Conservation (phyloP, 176 grass and related monocot genomes). For the Cenchrus fungigraminus region DNA sequence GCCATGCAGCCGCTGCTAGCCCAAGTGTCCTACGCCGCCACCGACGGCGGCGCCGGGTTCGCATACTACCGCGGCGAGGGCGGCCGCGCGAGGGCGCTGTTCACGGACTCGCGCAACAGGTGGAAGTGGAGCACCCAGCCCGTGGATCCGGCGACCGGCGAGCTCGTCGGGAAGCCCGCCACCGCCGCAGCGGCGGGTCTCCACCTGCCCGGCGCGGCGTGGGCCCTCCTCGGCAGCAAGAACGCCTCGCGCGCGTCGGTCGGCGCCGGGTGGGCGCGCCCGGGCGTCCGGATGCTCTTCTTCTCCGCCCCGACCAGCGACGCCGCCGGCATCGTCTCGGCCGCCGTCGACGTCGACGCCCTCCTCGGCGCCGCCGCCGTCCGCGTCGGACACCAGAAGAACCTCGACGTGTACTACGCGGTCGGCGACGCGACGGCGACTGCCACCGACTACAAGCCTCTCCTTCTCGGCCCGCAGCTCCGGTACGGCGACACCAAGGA, state of each 20-base stretch:
- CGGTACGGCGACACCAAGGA: neutral
- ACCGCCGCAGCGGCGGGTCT: neutral
- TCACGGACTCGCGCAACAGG: neutral
- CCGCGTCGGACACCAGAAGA: neutral
- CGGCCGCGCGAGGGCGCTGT: neutral
- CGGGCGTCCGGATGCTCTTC: conserved; percentile 23
- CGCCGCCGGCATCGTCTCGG: conserved; percentile 26
- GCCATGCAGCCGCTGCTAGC: conserved; percentile 39
- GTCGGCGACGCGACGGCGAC: neutral
- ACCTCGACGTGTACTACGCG: conserved; percentile 39
- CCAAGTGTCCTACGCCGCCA: conserved; percentile 46
- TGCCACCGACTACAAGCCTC: neutral
- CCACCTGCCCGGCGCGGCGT: conserved; percentile 14
- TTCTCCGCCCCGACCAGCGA: conserved; percentile 29
- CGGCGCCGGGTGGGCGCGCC: conserved; percentile 17
- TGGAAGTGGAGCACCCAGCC: conserved; percentile 45
- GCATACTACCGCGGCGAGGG: conserved; percentile 42
- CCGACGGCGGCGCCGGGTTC: conserved; percentile 38
- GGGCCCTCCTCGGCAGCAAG: neutral
- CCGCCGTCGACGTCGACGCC: conserved; percentile 17
- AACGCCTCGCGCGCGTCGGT: conserved; percentile 18
- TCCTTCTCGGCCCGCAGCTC: neutral
- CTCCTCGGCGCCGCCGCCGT: neutral
- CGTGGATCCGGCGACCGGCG: conserved; percentile 28
- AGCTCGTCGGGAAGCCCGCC: neutral